Conservation (phyloP, 1,139 yeast species). For the Pichia sp. region DNA sequence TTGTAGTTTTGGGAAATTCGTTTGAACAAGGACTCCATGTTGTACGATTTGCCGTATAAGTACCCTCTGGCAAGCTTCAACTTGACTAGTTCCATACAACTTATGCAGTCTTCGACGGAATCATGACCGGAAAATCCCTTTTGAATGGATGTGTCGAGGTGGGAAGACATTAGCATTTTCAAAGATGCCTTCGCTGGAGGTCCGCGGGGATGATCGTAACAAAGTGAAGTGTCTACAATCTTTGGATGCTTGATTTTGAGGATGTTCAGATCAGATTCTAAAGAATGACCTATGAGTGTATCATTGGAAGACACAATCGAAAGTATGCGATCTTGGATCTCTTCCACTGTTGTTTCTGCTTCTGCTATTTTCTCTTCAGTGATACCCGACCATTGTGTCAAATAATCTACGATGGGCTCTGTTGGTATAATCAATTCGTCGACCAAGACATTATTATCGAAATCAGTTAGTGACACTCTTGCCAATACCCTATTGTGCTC, state of each 20-base stretch:
- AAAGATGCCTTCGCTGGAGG: slow-evolving; percentile 76
- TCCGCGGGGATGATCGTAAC: slow-evolving; percentile 73
- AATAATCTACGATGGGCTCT: slow-evolving; percentile 68
- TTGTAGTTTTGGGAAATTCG: slow-evolving; percentile 24
- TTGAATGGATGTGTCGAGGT: slow-evolving; percentile 60
- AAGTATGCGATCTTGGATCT: slow-evolving; percentile 58
- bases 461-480: slow-evolving; percentile 69
- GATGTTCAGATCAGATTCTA: slow-evolving; percentile 63
- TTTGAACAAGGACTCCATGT: slow-evolving; percentile 34
- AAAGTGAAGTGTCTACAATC: slow-evolving; percentile 64
- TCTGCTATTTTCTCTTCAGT: slow-evolving; percentile 59
- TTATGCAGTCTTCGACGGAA: slow-evolving; percentile 76
- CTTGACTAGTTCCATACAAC: slow-evolving; percentile 75
- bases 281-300: slow-evolving; percentile 66
- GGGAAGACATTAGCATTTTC: slow-evolving; percentile 57
- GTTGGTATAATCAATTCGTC: slow-evolving; percentile 78
- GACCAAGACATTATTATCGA: slow-evolving; percentile 52
- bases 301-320: slow-evolving; percentile 46
- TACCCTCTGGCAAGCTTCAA: slow-evolving; percentile 63
- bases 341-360: slow-evolving; percentile 61
- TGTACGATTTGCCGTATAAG: slow-evolving; percentile 54
- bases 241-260: slow-evolving; percentile 55
- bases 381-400: slow-evolving; percentile 83
- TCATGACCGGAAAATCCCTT: slow-evolving; percentile 48
- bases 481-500: slow-evolving; percentile 63